These are phyloP conservation scores for Cyclotella atomus DNA, from an alignment of 108 stramenopile genomes.

Conservation along the genomic window DNA sequence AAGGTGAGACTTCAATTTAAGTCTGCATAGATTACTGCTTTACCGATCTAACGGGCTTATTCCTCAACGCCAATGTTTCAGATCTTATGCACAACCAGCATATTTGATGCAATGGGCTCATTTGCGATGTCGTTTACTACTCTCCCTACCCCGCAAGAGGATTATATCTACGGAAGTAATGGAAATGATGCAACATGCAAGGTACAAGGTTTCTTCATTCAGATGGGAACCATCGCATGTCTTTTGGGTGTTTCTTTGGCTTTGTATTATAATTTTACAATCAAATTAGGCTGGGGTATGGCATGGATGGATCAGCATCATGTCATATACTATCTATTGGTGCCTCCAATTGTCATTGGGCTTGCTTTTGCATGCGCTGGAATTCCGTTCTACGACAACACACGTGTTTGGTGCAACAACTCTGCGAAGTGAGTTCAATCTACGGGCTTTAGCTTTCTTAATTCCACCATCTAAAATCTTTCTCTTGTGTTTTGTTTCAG, in stretches of 20 bases:
- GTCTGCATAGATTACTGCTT: too few relatives aligned
- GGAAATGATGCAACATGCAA: conserved; percentile 44
- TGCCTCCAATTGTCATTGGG: conserved; percentile 16
- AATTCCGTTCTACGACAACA: conserved; percentile 12
- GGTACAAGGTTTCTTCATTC: conserved; percentile 55
- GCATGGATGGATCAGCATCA: not conserved
- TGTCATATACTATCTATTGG: not conserved
- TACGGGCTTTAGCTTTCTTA: not conserved
- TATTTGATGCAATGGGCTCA: conserved; percentile 22
- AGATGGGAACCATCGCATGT: conserved; percentile 24
- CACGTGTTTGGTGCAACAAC: conserved; percentile 12
- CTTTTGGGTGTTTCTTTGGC: conserved; percentile 13
- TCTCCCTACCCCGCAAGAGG: conserved; percentile 13
- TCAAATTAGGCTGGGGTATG: conserved; percentile 17
- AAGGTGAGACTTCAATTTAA: conserved; percentile 1
- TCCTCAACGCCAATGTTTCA: conserved; percentile 6
- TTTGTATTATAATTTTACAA: conserved; percentile 20
- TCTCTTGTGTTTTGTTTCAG: not conserved
- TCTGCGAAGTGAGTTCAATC: conserved; percentile 7
- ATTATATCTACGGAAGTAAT: conserved; percentile 25
- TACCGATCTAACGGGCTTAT: too few relatives aligned
- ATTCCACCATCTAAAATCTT: not conserved
- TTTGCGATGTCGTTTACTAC: conserved; percentile 21
- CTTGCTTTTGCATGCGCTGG: conserved; percentile 26
- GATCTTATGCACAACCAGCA: not conserved